Base-by-base conservation (phyloP, 2,329 filamentous ascomycete species). In the Eutypa lata region DNA sequence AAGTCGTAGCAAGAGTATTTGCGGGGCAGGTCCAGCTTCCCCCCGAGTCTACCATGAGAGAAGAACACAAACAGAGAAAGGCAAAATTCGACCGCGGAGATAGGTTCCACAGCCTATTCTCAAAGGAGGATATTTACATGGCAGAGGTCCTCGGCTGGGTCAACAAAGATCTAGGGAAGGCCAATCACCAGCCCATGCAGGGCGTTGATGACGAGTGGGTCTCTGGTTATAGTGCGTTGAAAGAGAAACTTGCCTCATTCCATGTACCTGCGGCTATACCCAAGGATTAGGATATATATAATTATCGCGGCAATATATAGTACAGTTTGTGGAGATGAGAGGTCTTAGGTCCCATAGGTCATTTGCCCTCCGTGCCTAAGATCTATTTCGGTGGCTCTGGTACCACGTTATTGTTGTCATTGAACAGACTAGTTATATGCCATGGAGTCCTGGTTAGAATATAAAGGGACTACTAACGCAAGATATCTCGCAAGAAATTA, bases 1-100 rank as follows among this genome's bases (percentile, higher is more conserved):
- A 86, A 57, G 78, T 77, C 0, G 71, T 87, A 0, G 80, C 85
- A 0, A 76, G 81, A 2, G 78, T 86, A 0, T 74, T 85, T 3
- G 72, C 80, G 0, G 82, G 81, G 0, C 71, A 73, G 31, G 76
- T 75, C 0, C 55, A 60, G 1, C 63, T 87, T 19, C 83, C 84
- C 0, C 55, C 64, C 0, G 48, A 66, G 31, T 68, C 71, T 1
- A 67, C 58, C 0, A 82, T 73, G 71, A 65, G 61, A 33, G 56
- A 49, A 11, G 69, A 70, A 56, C 72, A 71, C 33, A 59, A 53
- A 38, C 58, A 58, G 28, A 62, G 70, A 53, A 63, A 66, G 57
- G 51, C 55, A 8, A 48, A 51, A 8, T 59, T 65, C 44, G 58
- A 69, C 48, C 58, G 69, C 51, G 66, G 72, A 50, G 61, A 73